Conservation (phyloP, 2,329 filamentous ascomycete genomes). For the Ustulina deusta region DNA sequence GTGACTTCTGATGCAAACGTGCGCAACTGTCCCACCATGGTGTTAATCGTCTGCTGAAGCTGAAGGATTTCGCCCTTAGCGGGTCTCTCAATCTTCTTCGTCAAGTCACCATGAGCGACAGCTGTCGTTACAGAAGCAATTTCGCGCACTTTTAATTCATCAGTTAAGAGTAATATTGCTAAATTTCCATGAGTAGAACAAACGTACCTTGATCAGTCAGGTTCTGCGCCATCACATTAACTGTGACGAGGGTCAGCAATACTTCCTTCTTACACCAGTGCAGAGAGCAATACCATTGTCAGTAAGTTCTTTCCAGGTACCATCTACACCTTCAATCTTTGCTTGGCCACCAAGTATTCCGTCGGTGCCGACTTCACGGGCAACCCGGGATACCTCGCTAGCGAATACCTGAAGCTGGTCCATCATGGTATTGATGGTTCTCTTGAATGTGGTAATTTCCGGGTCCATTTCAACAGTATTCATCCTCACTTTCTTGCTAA, state of each 20-base stretch:
- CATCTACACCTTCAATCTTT: slow-evolving; percentile 91
- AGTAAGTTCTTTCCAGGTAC: slow-evolving; percentile 97
- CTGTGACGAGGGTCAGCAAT: slow-evolving; percentile 56
- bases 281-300: slow-evolving; percentile 72
- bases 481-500: slow-evolving; percentile 97
- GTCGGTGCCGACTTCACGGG: slow-evolving; percentile 95
- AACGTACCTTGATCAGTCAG: slow-evolving; percentile 76
- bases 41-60: slow-evolving; percentile 87
- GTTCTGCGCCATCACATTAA: slow-evolving; percentile 87
- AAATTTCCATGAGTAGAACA: neutral
- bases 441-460: slow-evolving; percentile 97
- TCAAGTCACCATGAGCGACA: slow-evolving; percentile 84
- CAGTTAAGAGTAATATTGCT: slow-evolving; percentile 8
- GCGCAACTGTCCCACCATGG: slow-evolving; percentile 87
- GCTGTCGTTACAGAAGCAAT: slow-evolving; percentile 87
- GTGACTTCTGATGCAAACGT: slow-evolving; percentile 88
- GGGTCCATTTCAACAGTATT: slow-evolving; percentile 97
- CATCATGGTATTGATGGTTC: slow-evolving; percentile 99
- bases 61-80: slow-evolving; percentile 85
- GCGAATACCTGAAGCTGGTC: slow-evolving; percentile 97
- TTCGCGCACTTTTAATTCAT: slow-evolving; percentile 71
- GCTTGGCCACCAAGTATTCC: slow-evolving; percentile 94
- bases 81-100: slow-evolving; percentile 85
- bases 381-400: slow-evolving; percentile 93
- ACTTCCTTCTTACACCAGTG: slow-evolving; percentile 19